Base-by-base conservation (phyloP, 2,329 filamentous ascomycete species). In the Trichoderma koningii region DNA sequence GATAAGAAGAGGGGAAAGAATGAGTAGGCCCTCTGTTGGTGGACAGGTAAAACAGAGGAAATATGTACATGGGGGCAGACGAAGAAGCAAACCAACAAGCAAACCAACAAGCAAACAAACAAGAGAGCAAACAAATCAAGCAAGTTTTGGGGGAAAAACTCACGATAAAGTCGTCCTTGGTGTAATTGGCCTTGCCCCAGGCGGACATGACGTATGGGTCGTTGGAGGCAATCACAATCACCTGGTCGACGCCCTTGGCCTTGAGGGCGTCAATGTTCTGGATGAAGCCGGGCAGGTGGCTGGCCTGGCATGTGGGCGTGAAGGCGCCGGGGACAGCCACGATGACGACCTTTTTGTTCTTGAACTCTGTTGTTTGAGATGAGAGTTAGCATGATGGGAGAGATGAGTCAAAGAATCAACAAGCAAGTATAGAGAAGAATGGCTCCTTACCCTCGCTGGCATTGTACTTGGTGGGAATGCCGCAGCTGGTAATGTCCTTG, bases 171-270 rank as follows among this genome's bases (percentile, higher is more conserved):
- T 94, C 89, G 69, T 88, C 87, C 74, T 85, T 88, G 74, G 94
- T 83, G 61, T 84, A 83, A 80, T 96, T 94, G 74, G 92, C 92
- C 85, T 96, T 96, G 79, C 87, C 89, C 91, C 91, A 95, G 63
- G 90, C 92, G 72, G 87, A 89, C 91, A 94, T 94, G 77, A 96
- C 92, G 75, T 84, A 96, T 69, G 88, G 82, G 79, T 96, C 93
- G 79, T 96, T 96, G 82, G 82, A 89, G 66, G 92, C 90, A 73
- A 96, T 89, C 74, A 95, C 87, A 70, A 92, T 85, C 73, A 96
- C 86, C 68, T 89, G 78, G 78, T 96, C 92, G 70, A 96, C 90
- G 72, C 91, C 92, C 84, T 94, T 94, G 75, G 81, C 81, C 81
- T 88, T 88, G 78, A 96, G 83, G 74, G 89, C 82, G 61, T 85